A percentile compares a stretch with the other conserved stretches of the same genome.
Evolutionary conservation across 306 rosid genomes (phyloP).

Genomic region (Lathyrus oleraceus): DNA sequence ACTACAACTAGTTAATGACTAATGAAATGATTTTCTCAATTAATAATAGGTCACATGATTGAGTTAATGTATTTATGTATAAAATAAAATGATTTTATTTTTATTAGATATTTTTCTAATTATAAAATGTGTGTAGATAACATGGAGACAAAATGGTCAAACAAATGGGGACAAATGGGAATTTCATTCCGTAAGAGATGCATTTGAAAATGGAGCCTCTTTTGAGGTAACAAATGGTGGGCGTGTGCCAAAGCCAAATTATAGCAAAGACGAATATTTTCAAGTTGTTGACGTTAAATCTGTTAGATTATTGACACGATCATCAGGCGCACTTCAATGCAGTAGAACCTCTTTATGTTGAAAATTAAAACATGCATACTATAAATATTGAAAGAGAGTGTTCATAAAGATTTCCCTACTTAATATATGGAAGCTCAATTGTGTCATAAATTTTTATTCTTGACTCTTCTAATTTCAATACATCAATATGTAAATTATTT

Average conservation of each 20-base stretch:
- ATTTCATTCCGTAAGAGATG: slow-evolving; percentile 44
- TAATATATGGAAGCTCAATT: no score
- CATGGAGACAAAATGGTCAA: slow-evolving; percentile 40
- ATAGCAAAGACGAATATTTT: slow-evolving; percentile 27
- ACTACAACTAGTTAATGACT: background rate
- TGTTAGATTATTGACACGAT: slow-evolving; percentile 34
- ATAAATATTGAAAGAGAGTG: background rate
- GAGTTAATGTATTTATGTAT: background rate
- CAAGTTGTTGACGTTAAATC: slow-evolving; percentile 32
- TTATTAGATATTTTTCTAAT: background rate
- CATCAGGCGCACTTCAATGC: slow-evolving; percentile 39
- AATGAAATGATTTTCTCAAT: no score
- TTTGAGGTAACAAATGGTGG: slow-evolving; percentile 29
- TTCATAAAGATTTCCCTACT: background rate
- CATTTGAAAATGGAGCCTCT: slow-evolving; percentile 48
- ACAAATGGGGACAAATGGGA: slow-evolving; percentile 26
- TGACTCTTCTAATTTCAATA: no score
- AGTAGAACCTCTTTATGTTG: slow-evolving; percentile 31
- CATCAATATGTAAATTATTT: no score
- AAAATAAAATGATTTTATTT: background rate
- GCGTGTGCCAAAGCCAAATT: slow-evolving; percentile 32
- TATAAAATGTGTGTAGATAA: slow-evolving; percentile 25
- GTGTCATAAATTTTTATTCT: no score
- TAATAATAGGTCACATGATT: no score
- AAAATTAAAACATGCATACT: background rate